Evolutionary conservation across 352 stramenopile species (phyloP).

Genomic region (Globisporangium cystogenes): DNA sequence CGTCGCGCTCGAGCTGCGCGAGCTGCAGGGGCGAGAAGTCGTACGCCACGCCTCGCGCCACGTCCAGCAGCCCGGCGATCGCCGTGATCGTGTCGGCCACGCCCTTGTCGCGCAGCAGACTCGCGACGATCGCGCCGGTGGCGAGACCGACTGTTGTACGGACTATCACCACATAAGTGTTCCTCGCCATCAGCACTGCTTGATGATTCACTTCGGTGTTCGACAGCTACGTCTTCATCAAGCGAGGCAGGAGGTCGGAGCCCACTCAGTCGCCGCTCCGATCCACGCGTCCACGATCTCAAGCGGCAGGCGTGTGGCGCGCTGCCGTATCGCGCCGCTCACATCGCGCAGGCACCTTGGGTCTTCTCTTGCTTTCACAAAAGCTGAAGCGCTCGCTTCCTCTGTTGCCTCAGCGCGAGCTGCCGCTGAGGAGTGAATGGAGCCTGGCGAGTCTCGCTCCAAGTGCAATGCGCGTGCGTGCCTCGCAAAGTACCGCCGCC

Average conservation of each 20-base stretch:
- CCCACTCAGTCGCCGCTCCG: conserved; percentile 6
- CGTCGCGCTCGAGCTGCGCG: conserved; percentile 25
- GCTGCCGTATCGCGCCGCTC: not conserved
- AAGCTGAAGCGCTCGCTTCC: not conserved
- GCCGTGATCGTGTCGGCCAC: conserved; percentile 47
- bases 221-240: not conserved
- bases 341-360: no score
- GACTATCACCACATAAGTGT: not conserved
- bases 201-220: not conserved
- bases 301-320: not conserved
- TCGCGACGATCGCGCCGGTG: conserved; percentile 63
- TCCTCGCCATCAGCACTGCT: not conserved
- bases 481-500: not conserved
- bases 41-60: conserved; percentile 37
- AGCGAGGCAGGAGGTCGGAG: no score
- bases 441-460: not conserved
- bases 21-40: conserved; percentile 55
- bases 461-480: not conserved
- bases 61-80: conserved; percentile 54
- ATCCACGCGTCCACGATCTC: conserved; percentile 43
- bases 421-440: not conserved
- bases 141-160: conserved; percentile 35
- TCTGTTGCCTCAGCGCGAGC: not conserved
- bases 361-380: no score
- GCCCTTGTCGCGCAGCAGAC: conserved; percentile 36